These are phyloP conservation scores for Pyrenochaeta sp. DNA, from an alignment of 2,329 filamentous ascomycete genomes.

Conservation along the genomic window DNA sequence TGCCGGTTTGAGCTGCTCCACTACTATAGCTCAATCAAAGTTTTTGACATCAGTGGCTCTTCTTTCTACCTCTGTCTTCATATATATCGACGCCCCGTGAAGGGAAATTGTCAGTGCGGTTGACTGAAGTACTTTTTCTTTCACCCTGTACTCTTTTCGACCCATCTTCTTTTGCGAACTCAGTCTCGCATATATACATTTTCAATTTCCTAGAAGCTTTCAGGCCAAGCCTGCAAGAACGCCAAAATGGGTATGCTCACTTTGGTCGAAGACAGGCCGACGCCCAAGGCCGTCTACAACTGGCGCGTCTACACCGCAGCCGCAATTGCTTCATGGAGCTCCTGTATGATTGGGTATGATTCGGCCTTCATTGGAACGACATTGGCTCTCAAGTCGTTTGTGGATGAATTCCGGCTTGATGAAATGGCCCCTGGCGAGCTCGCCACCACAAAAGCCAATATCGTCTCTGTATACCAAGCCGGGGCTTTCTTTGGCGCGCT, in stretches of 20 bases:
- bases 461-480: slow-evolving; percentile 82
- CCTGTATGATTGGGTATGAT: slow-evolving; percentile 69
- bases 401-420: slow-evolving; percentile 70
- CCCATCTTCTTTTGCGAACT: no score
- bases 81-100: no score
- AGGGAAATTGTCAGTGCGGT: no score
- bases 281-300: slow-evolving; percentile 66
- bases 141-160: no score
- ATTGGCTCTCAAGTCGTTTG: slow-evolving; percentile 73
- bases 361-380: slow-evolving; percentile 81
- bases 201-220: not conserved
- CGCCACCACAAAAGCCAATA: slow-evolving; percentile 73
- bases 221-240: not conserved
- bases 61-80: no score
- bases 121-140: no score
- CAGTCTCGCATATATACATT: no score
- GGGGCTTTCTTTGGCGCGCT: slow-evolving; percentile 80
- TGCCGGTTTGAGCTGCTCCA: slow-evolving; percentile 1
- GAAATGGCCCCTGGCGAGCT: slow-evolving; percentile 57
- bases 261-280: slow-evolving; percentile 56
- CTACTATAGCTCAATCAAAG: no score
- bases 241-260: slow-evolving; percentile 44
- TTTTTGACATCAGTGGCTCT: no score
- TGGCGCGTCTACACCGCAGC: slow-evolving; percentile 65
- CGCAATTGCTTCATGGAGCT: slow-evolving; percentile 62